Evolutionary conservation across 2,329 filamentous ascomycete genomes (phyloP).

Genomic region (Hypoxylon sp.): DNA sequence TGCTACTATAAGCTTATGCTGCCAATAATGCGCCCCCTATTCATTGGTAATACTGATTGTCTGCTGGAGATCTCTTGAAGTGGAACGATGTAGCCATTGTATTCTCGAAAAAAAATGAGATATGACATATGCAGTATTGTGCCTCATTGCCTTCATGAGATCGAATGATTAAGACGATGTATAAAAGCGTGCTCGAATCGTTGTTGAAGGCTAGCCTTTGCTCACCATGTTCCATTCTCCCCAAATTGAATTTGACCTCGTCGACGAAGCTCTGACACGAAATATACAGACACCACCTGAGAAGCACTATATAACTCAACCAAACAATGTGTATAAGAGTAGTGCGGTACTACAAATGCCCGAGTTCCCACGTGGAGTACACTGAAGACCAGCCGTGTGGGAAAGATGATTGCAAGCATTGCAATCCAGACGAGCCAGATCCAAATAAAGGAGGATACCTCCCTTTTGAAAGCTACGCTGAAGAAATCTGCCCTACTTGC

Average conservation of each 20-base stretch:
- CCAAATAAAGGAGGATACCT: not conserved
- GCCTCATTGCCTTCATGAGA: not conserved
- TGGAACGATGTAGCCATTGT: not conserved
- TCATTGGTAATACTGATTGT: not conserved
- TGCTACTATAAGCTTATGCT: not conserved
- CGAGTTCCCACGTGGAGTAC: constrained; percentile 7
- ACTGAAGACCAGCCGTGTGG: constrained; percentile 14
- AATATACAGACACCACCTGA: not conserved
- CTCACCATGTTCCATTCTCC: not conserved
- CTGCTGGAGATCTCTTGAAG: not conserved
- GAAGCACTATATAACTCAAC: not conserved
- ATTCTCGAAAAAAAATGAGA: constrained; percentile 4
- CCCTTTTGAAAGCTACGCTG: not conserved
- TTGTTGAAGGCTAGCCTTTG: not conserved
- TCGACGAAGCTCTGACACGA: not conserved
- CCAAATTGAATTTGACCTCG: not conserved
- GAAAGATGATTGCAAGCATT: not conserved
- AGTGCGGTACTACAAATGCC: constrained; percentile 7
- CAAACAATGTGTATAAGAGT: constrained; percentile 13
- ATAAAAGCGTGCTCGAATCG: not conserved
- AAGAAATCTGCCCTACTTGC: constrained; percentile 24
- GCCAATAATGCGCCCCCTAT: not conserved
- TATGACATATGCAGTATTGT: constrained; percentile 6
- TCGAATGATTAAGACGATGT: not conserved
- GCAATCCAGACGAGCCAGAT: constrained; percentile 9